Base-by-base conservation (phyloP, 2,329 filamentous ascomycete genomes). In the Paecilomyces sp. region DNA sequence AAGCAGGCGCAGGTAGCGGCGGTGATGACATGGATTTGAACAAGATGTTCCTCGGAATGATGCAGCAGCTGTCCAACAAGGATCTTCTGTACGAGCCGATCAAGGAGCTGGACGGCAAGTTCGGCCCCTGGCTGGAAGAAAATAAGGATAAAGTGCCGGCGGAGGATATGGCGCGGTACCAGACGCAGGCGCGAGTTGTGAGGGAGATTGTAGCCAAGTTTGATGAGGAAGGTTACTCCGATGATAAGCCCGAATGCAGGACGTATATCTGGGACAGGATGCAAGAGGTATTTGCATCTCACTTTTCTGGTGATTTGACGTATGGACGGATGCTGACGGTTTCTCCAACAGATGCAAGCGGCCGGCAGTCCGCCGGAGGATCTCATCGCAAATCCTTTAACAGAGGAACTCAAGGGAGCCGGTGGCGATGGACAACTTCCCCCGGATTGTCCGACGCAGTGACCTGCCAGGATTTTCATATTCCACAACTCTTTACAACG, bases 61-160 rank as follows among this genome's bases (percentile, higher is more conserved):
- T 99, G 93, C 91, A 97, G 77, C 92, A 99, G 75, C 83, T 99
- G 63, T 97, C 94, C 3, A 96, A 96, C 75, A 97, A 96, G 80
- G 94, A 97, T 67, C 97, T 99, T 63, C 78, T 99, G 56, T 97
- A 97, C 73, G 93, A 99, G 78, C 94, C 94, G 2, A 97, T 99
- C 92, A 96, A 96, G 79, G 94, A 99, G 77, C 80, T 99, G 55
- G 80, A 96, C 73, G 88, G 91, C 57, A 97, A 97, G 75, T 99
- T 94, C 71, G 93, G 92, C 0, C 86, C 78, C 1, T 99, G 94
- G 93, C 82, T 99, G 73, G 83, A 84, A 68, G 88, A 90, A 76
- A 93, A 97, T 73, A 81, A 81, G 66, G 83, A 78, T 50, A 87
- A 86, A 57, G 77, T 87, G 1, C 75, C 83, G 0, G 76, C 75